Evolutionary conservation across 306 rosid genomes (phyloP).

Genomic region (Alnus glutinosa): DNA sequence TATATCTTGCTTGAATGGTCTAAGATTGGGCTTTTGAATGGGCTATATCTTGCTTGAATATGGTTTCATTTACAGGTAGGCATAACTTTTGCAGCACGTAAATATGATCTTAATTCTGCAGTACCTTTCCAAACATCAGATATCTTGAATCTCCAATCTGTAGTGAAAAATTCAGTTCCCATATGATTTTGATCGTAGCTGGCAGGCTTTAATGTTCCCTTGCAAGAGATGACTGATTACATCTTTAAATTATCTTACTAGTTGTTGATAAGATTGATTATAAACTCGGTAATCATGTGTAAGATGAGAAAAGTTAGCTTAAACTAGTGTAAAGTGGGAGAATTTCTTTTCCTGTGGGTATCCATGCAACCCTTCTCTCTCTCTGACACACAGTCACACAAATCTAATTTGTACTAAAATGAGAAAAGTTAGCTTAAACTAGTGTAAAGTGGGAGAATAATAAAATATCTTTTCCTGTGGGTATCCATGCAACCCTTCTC

Average conservation of each 20-base stretch:
- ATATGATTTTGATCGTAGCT: slow-evolving; percentile 32
- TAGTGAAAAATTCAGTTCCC: slow-evolving; percentile 95
- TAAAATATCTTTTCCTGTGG: background rate
- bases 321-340: background rate
- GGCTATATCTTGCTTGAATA: slow-evolving; percentile 7
- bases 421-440: too few relatives aligned
- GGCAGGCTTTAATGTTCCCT: background rate
- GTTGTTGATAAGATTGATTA: background rate
- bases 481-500: background rate
- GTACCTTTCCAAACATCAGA: slow-evolving; percentile 84
- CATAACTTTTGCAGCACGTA: slow-evolving; percentile 78
- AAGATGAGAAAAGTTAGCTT: background rate
- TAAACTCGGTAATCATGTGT: background rate
- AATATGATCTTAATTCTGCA: slow-evolving; percentile 68
- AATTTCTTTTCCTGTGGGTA: too few relatives aligned
- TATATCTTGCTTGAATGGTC: too few relatives aligned
- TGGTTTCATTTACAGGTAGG: slow-evolving; percentile 65
- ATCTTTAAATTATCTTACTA: background rate
- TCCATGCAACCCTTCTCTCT: too few relatives aligned
- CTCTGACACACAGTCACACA: too few relatives aligned
- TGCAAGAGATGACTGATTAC: background rate
- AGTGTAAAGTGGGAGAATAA: too few relatives aligned
- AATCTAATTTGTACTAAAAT: too few relatives aligned
- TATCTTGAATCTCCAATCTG: slow-evolving; percentile 80
- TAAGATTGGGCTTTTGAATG: slow-evolving; percentile 9